Evolutionary conservation across 768 basidiomycete genomes (phyloP), one percentile per base, ranked within the genome.

Genomic region (Butyriboletus loyo): DNA sequence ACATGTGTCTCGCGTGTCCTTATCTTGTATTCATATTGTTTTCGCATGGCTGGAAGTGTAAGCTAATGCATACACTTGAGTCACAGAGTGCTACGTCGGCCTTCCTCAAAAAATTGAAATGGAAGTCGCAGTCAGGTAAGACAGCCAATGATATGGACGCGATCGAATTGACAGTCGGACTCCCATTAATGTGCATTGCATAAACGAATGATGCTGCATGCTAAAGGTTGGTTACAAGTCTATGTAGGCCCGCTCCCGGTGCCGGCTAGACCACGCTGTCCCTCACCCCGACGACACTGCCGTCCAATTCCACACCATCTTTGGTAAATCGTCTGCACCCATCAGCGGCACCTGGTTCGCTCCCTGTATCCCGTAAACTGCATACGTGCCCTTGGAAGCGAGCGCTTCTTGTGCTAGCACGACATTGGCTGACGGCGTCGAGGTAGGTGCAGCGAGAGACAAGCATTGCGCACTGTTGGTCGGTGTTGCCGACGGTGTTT

Each of bases 401-500:
- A 59, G 7, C 6, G 28, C 34, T 6, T 62, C 42, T 25, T 59
- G 55, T n/a, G 56, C 59, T 8, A 55, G 40, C n/a, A 54, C 53
- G 13, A 65, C 55, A 0, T 9, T 59, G 7, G 54, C 56, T 1
- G 52, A 51, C 28, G 65, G 69, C 7, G 67, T 70, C 11, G 69
- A 60, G n/a, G 65, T 69, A 5, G 67, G 67, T 10, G 44, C 14
- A 13, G 38, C 53, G 21, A 71, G 51, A 31, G 62, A 55, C 43
- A 69, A 48, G 22, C 65, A 69, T 24, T 65, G 60, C 0, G 53
- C 60, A 25, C 58, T 62, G 22, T 61, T 57, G 9, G 64, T 65
- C 1, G 66, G 67, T 2, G 64, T 70, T 13, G 66, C 46, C 36
- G 37, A 51, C 4, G 68, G 68, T 15, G 30, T 66, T 39, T 69